These are phyloP conservation scores for Mycena sp. DNA, from an alignment of 1,284 basidiomycete species.

Conservation along the genomic window DNA sequence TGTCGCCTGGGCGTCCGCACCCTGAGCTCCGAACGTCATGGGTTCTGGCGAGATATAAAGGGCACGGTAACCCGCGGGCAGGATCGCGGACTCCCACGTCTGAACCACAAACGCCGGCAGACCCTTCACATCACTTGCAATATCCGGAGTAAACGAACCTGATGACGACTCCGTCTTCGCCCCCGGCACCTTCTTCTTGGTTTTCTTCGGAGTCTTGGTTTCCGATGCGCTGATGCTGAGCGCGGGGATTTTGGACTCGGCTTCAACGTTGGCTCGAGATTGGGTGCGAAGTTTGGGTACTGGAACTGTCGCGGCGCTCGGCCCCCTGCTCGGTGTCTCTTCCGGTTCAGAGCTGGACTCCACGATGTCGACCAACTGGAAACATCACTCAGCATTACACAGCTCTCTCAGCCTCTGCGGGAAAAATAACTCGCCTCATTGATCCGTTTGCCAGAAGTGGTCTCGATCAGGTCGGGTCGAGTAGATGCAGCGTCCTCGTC, in stretches of 20 bases:
- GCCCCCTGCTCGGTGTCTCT: background rate
- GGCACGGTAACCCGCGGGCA: conserved; percentile 6
- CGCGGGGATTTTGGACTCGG: background rate
- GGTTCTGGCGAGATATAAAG: background rate
- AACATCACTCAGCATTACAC: background rate
- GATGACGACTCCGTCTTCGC: conserved; percentile 11
- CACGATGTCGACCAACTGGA: background rate
- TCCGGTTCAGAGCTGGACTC: background rate
- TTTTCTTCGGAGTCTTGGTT: conserved; percentile 1
- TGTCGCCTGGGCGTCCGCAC: background rate
- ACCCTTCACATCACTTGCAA: conserved; percentile 1
- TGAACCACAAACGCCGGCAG: conserved; percentile 12
- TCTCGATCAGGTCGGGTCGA: background rate
- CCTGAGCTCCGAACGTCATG: conserved; percentile 1
- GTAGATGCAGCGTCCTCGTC: conserved; percentile 8
- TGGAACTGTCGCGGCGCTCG: background rate
- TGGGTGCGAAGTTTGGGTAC: background rate
- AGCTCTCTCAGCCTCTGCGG: no score
- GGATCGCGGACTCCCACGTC: conserved; percentile 5
- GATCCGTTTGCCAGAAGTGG: background rate
- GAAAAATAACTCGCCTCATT: background rate
- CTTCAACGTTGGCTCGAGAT: no score
- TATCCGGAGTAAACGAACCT: conserved; percentile 7
- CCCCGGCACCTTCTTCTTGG: background rate
- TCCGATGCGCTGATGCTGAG: background rate